Evolutionary conservation across 1,284 basidiomycete species (phyloP), one percentile per base, ranked within the genome.

Genomic region (Boletus mariae): DNA sequence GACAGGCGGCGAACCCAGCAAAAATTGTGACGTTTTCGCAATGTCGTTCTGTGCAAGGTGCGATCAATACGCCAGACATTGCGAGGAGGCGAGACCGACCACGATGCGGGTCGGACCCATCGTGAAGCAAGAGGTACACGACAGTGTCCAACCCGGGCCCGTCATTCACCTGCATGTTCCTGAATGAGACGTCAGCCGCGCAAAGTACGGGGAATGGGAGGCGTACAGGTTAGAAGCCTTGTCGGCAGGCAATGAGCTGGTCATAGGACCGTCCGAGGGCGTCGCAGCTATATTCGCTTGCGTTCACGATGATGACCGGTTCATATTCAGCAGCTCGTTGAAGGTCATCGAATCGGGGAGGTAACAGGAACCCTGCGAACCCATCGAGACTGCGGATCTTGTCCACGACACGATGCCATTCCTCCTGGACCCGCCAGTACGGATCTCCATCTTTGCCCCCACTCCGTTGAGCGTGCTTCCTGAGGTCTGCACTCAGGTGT

Each of bases 81-180:
- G 23, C 1, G 17, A 26, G 13, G 15, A 15, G 5, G 10, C 0
- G 29, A 38, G 7, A 20, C 82, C 12, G 26, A 10, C 48, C 12
- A 82, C 55, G 31, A 79, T 60, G 2, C 62, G 57, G 62, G 45
- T 83, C 75, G 0, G 73, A 63, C 0, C 67, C 60, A 15, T 82
- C 75, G 61, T 91, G 83, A 7, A 95, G 71, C 29, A 92, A 80
- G 3, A 94, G 74, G 68, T 92, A 94, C 35, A 92, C 70, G 13
- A 89, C 87, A 0, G 65, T 61, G 2, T 80, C 74, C 10, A 94
- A 57, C 45, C 80, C 77, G n/a, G 76, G 74, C 13, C 82, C 71
- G 31, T 78, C 71, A 7, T 89, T 69, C 32, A 73, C 64, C 69
- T 68, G 59, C 70, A 72, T 61, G 68, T 75, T 26, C 76, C 73